phyloP scores from a whole-genome alignment of 2,329 filamentous ascomycete species.

The Scedosporium apiospermum region DNA sequence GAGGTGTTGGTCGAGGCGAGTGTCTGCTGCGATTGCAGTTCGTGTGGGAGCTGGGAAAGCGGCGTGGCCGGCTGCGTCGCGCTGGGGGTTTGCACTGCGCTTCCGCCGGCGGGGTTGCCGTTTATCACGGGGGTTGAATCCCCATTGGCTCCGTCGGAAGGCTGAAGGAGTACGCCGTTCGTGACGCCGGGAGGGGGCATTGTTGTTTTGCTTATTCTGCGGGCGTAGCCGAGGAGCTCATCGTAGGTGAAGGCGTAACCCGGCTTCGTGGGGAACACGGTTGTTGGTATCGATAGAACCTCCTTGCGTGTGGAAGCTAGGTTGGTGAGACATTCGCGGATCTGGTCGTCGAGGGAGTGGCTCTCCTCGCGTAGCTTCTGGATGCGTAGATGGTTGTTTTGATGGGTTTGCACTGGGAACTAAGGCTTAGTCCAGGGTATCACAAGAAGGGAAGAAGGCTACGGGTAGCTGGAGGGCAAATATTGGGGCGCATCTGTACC shows the following conservation, averaged over 20 bases:
- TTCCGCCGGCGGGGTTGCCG: slow-evolving; percentile 9
- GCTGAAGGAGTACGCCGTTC: slow-evolving; percentile 24
- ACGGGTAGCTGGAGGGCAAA: neutral
- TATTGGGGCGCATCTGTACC: slow-evolving; percentile 30
- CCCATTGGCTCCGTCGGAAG: slow-evolving; percentile 20
- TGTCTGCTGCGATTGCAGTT: slow-evolving; percentile 20
- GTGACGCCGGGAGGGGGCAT: slow-evolving; percentile 53
- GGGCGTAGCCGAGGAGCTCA: slow-evolving; percentile 68
- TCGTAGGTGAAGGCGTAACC: slow-evolving; percentile 55
- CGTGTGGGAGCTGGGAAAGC: slow-evolving; percentile 15
- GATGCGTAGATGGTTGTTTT: slow-evolving; percentile 63
- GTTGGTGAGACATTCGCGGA: slow-evolving; percentile 59
- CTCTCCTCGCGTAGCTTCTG: slow-evolving; percentile 58
- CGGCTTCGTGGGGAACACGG: slow-evolving; percentile 39
- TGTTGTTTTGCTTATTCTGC: slow-evolving; percentile 71
- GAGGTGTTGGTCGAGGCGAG: slow-evolving; percentile 24
- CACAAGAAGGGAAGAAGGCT: too few relatives aligned
- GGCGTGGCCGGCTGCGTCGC: slow-evolving; percentile 10
- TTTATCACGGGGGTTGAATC: slow-evolving; percentile 11
- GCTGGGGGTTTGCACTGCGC: slow-evolving; percentile 15
- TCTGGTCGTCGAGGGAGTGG: slow-evolving; percentile 57
- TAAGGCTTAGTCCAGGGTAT: neutral
- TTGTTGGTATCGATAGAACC: slow-evolving; percentile 53
- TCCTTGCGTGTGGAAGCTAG: slow-evolving; percentile 67
- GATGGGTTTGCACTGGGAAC: slow-evolving; percentile 58